These are phyloP conservation scores for Cladophialophora carrionii DNA, from an alignment of 2,329 filamentous ascomycete genomes.

Conservation along the genomic window DNA sequence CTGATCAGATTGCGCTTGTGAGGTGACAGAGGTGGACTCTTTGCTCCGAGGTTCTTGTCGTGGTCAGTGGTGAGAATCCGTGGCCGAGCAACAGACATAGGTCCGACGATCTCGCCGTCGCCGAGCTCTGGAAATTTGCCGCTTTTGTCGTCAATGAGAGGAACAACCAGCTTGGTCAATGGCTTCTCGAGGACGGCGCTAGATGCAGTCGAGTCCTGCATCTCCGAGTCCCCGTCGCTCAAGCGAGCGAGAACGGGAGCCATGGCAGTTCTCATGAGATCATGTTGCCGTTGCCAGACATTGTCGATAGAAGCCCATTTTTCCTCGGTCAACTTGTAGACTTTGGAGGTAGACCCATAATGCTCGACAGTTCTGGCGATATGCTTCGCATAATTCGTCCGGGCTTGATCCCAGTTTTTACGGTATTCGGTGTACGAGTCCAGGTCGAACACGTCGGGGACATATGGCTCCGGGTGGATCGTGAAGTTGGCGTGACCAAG, in stretches of 20 bases:
- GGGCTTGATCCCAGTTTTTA: slow-evolving; percentile 79
- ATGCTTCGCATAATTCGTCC: slow-evolving; percentile 86
- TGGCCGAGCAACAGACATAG: slow-evolving; percentile 66
- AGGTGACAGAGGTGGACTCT: slow-evolving; percentile 47
- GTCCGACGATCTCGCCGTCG: slow-evolving; percentile 90
- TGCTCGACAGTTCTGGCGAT: slow-evolving; percentile 86
- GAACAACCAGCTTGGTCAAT: slow-evolving; percentile 60
- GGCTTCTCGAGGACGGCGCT: slow-evolving; percentile 37
- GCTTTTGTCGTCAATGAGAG: slow-evolving; percentile 51
- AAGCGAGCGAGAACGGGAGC: slow-evolving; percentile 46
- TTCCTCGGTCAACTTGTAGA: slow-evolving; percentile 78
- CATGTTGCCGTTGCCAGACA: slow-evolving; percentile 72
- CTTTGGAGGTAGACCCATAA: slow-evolving; percentile 86
- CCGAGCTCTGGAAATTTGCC: slow-evolving; percentile 88
- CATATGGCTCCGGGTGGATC: slow-evolving; percentile 80
- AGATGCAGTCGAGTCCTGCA: slow-evolving; percentile 34
- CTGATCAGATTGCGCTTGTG: slow-evolving; percentile 51
- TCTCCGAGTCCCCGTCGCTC: slow-evolving; percentile 41
- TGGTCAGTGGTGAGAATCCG: slow-evolving; percentile 30
- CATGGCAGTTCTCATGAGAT: slow-evolving; percentile 62
- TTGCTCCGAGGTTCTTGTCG: slow-evolving; percentile 45
- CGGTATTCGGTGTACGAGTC: slow-evolving; percentile 67
- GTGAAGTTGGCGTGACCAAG: slow-evolving; percentile 94
- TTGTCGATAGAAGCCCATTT: slow-evolving; percentile 85
- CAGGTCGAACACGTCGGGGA: slow-evolving; percentile 64